Base-by-base conservation (phyloP, 2,329 filamentous ascomycete species). In the Fusarium sp. region DNA sequence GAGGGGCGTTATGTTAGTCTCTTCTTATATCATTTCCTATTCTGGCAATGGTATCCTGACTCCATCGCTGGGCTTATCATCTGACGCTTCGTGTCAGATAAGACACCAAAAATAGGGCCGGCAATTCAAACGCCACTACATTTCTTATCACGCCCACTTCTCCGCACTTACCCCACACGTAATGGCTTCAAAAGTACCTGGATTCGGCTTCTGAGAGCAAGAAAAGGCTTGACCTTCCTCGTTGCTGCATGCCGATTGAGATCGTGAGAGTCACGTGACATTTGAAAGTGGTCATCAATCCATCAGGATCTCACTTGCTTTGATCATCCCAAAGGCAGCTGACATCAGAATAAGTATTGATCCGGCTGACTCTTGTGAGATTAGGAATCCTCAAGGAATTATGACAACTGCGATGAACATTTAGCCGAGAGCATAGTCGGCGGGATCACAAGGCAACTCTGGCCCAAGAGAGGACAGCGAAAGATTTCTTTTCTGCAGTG, bases 21-120 rank as follows among this genome's bases (percentile, higher is more conserved):
- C 15, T 28, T 55, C 51, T 55, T 55, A 22, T 55, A 55, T 18
- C 51, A 39, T 55, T 55, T 28, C 51, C 51, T 55, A 55, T 41
- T 55, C 14, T 15, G 51, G 51, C 1, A 55, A 55, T 39, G 24
- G 51, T 55, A 39, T 55, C 51, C 51, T 55, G 51, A 39, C 24
- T 13, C 22, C 51, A 17, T 28, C 13, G 10, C 10, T 41, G 6
- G 11, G 51, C 51, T 41, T 28, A 55, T 55, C 51, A 55, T 55
- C 18, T 55, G 34, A 55, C 34, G 9, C 18, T 28, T n/a, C 20
- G 1, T n/a, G 32, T 39, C 34, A 54, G 51, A 54, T 54, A 54
- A 54, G 51, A 38, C 24, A 28, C 24, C 20, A 54, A 10, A n/a
- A 38, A 28, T 55, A 55, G 34, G 20, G 8, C 14, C 51, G 51